phyloP scores from a whole-genome alignment of 2,329 filamentous ascomycete genomes.

The Trichoderma brevicompactum region DNA sequence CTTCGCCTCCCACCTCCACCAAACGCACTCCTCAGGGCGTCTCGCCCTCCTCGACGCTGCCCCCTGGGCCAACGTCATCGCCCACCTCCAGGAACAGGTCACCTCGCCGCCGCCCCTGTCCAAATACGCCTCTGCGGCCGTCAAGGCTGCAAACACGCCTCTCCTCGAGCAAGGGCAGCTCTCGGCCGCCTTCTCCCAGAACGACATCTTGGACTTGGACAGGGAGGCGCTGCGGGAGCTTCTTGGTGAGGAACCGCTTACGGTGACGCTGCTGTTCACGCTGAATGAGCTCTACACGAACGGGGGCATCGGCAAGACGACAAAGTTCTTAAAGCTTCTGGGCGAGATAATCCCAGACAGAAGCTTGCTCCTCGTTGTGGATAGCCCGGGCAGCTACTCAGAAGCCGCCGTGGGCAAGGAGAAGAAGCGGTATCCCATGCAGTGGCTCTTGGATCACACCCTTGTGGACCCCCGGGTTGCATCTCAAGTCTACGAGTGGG shows the following conservation, averaged over 20 bases:
- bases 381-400: constrained; percentile 93
- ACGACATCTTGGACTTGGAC: constrained; percentile 54
- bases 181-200: constrained; percentile 48
- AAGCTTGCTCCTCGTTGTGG: constrained; percentile 79
- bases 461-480: constrained; percentile 56
- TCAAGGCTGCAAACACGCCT: constrained; percentile 50
- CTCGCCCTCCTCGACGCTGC: constrained; percentile 80
- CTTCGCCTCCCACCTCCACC: constrained; percentile 51
- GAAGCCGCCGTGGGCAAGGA: constrained; percentile 71
- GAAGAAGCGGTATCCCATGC: constrained; percentile 81
- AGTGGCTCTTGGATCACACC: constrained; percentile 86
- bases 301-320: constrained; percentile 73
- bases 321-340: constrained; percentile 72
- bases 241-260: constrained; percentile 45
- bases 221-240: constrained; percentile 41
- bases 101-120: constrained; percentile 56
- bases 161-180: constrained; percentile 49
- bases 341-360: constrained; percentile 61
- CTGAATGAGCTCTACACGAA: constrained; percentile 91
- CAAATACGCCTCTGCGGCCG: constrained; percentile 56
- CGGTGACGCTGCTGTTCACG: constrained; percentile 90
- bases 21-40: constrained; percentile 37
- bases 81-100: constrained; percentile 61
- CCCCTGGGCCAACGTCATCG: constrained; percentile 70
- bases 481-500: constrained; percentile 59